phyloP scores from a whole-genome alignment of 345 rosid species.

The Syzygium oleosum region DNA sequence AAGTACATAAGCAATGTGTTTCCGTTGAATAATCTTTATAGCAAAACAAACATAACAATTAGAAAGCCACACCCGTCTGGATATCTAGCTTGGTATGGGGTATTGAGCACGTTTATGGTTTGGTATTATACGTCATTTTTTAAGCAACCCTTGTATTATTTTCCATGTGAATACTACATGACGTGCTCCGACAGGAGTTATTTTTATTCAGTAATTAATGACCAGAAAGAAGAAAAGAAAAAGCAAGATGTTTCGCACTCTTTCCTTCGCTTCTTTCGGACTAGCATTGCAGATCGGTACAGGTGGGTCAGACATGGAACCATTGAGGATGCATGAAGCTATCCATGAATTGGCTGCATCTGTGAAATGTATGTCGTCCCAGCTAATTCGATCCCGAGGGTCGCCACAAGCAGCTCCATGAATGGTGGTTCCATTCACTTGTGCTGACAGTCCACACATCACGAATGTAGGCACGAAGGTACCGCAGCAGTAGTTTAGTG shows the following conservation, averaged over 20 bases:
- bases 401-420: slow-evolving; percentile 41
- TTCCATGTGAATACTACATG: background rate
- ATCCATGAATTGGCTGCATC: slow-evolving; percentile 46
- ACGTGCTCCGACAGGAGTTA: background rate
- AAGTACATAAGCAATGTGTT: background rate
- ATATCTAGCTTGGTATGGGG: background rate
- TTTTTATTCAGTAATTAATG: background rate
- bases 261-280: background rate
- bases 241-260: background rate
- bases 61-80: background rate
- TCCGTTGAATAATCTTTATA: background rate
- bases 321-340: slow-evolving; percentile 32
- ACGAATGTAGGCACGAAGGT: slow-evolving; percentile 20
- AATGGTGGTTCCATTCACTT: slow-evolving; percentile 44
- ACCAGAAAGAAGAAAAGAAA: background rate
- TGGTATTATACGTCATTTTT: background rate
- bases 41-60: background rate
- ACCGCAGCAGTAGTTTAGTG: slow-evolving; percentile 48
- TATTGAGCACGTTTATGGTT: background rate
- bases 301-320: slow-evolving; percentile 29
- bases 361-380: slow-evolving; percentile 63
- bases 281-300: background rate
- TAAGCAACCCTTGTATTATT: background rate
- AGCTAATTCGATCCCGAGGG: slow-evolving; percentile 39
- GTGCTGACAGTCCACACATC: slow-evolving; percentile 37